Evolutionary conservation across 257 asterid species (phyloP), one percentile per base, ranked within the genome.

Genomic region (Misopates orontium): DNA sequence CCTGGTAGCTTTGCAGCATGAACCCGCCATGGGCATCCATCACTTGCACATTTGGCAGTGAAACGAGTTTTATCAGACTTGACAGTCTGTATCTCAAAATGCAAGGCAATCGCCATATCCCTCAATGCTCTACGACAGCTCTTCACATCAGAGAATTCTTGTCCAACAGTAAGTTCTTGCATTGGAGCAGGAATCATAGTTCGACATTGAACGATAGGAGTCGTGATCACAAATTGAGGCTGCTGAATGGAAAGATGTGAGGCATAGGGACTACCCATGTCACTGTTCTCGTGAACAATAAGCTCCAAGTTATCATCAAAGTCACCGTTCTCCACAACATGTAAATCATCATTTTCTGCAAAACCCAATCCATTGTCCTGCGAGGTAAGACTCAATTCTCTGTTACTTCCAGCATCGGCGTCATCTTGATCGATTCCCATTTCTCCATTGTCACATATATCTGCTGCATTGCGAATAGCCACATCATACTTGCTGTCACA

Each of bases 1-100:
- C 92, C 93, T 0, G 93, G 88, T 31, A 83, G 88, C 80, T 87
- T 87, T 32, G 92, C 90, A 16, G 85, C 90, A 56, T 87, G 93
- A 52, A 87, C 73, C 18, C 93, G 71, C 95, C 95, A 87, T 10
- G 95, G 90, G 68, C 93, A 87, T 54, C 81, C 88, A 8, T 87
- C 88, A 49, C 84, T 78, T 1, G 93, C 90, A 57, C 93, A 87
- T 69, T 78, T 87, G 55, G 89, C 95, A 40, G 95, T 85, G 71
- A 85, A 85, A 66, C 95, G 87, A 45, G 84, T 83, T 73, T 83
- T 85, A 48, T 87, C 95, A 2, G 92, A 87, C 58, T 85, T 87
- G 15, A 87, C 85, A 1, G 95, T 85, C 69, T 87, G 92, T 7
- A 87, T 83, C 82, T 87, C 92, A 58, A 83, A 87, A 65, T 87